Conservation (phyloP, 2,329 filamentous ascomycete species). For the Aspergillus quadricinctus region DNA sequence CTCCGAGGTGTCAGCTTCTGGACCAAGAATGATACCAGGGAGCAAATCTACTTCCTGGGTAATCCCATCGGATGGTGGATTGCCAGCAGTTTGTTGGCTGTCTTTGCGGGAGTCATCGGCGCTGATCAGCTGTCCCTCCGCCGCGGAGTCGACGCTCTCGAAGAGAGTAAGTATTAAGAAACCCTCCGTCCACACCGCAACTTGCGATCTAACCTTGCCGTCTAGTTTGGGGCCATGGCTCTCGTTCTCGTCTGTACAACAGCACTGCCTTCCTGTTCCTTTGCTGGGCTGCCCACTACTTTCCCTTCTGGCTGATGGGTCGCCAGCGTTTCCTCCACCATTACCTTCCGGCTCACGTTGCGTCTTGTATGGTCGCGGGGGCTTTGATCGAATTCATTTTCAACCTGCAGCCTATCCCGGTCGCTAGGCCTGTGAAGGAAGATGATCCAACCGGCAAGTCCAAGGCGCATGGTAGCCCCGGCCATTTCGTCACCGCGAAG, state of each 20-base stretch:
- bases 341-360: conserved; percentile 91
- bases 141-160: conserved; percentile 87
- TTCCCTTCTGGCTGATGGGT: conserved; percentile 97
- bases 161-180: conserved; percentile 68
- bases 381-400: conserved; percentile 94
- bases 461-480: conserved; percentile 39
- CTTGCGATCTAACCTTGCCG: neutral
- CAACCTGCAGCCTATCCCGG: conserved; percentile 67
- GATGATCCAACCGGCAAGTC: conserved; percentile 37
- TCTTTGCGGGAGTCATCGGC: conserved; percentile 85
- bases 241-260: conserved; percentile 92
- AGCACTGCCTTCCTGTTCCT: conserved; percentile 99
- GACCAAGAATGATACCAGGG: conserved; percentile 90
- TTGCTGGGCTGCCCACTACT: conserved; percentile 94
- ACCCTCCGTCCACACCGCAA: neutral
- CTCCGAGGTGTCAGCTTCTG: conserved; percentile 97
- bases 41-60: conserved; percentile 98
- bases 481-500: conserved; percentile 67
- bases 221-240: conserved; percentile 56
- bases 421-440: conserved; percentile 41
- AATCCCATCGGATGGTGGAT: conserved; percentile 99
- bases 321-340: conserved; percentile 97
- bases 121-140: conserved; percentile 92
- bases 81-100: conserved; percentile 82
- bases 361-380: conserved; percentile 83